Evolutionary conservation across 768 basidiomycete genomes (phyloP), one percentile per base, ranked within the genome.

Genomic region (Kwoniella bestiolae): DNA sequence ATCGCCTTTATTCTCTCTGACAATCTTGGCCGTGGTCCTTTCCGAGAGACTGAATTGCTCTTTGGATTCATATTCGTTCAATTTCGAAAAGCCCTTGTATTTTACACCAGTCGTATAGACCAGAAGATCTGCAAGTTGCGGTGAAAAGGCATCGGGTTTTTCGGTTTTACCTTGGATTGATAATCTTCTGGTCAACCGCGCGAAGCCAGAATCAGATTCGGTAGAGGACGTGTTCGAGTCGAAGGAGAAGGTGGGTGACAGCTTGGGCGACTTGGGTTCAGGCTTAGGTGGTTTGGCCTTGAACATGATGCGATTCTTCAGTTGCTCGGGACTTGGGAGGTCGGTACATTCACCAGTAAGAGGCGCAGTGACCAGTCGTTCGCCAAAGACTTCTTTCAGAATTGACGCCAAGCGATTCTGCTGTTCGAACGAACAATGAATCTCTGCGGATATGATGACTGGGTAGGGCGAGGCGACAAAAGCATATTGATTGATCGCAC

Each of bases 31-130:
- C 67, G 88, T 88, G 18, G 87, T 87, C 63, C 83, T 86, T 83
- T 98, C 95, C 0, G 93, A 94, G 6, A 98, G 86, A 5, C 92
- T 95, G 80, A 99, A 94, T 77, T 97, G 86, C 73, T 97, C 91
- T 73, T 92, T 89, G 0, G 90, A 86, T 7, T 88, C 89, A 74
- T 99, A 99, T 32, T 85, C 83, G 69, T 91, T 88, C 67, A 92
- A 89, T 80, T 90, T 88, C 81, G 91, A 91, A 80, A 98, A 85
- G 0, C 94, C 94, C 49, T 88, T 89, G 71, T 91, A 96, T 80
- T 95, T 95, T 66, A 97, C 92, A 5, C 95, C 95, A 58, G 95
- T 88, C 5, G 95, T 97, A 81, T 98, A 97, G 28, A 97, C 90
- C 21, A 97, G 85, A 11, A 97, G 85, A 1, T 86, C 83, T 1